Evolutionary conservation across 139 green algal species (phyloP).

Genomic region (Pseudopediastrum boryanum): DNA sequence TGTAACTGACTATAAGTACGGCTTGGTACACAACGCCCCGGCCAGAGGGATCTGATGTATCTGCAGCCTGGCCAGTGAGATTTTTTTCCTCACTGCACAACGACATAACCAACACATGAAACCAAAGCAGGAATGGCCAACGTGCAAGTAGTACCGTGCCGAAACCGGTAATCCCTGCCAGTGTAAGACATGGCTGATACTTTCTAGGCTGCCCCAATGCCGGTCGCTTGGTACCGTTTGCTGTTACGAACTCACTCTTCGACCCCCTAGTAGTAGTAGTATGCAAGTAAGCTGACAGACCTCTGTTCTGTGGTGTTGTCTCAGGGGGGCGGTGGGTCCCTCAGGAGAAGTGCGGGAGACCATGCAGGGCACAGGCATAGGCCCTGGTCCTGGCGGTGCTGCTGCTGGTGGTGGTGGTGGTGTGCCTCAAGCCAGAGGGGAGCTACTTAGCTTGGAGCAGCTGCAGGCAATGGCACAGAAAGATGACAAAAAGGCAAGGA

Average conservation of each 20-base stretch:
- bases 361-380: conserved; percentile 12
- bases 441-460: background rate
- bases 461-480: background rate
- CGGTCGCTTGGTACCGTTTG: background rate
- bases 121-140: too few species aligned
- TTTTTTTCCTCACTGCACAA: too few species aligned
- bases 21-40: too few species aligned
- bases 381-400: background rate
- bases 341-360: conserved; percentile 24
- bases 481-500: conserved; percentile 36
- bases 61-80: too few species aligned
- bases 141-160: too few species aligned
- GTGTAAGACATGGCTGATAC: background rate
- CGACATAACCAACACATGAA: too few species aligned
- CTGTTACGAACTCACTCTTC: background rate
- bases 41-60: too few species aligned
- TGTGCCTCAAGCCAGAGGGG: background rate
- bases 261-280: too few species aligned
- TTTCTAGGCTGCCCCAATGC: background rate
- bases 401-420: background rate
- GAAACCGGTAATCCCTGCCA: too few species aligned
- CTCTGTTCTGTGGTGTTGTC: background rate
- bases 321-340: conserved; percentile 14
- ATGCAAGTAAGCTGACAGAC: too few species aligned
- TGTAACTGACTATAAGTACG: too few species aligned